phyloP scores from a whole-genome alignment of 805 yeast species.

The Candida hungchunana region DNA sequence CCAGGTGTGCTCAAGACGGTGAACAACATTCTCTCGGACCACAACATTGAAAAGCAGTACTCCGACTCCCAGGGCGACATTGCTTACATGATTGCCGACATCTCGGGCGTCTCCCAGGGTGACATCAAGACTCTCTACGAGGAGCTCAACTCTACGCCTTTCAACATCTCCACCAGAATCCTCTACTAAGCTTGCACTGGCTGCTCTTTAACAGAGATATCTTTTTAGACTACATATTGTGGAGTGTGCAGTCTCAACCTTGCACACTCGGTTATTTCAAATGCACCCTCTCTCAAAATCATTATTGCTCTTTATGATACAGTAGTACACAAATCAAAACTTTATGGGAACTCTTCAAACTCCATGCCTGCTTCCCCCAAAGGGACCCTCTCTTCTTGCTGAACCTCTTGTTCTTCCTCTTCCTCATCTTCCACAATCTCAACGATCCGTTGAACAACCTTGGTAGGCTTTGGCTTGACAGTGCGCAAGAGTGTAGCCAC shows the following conservation, averaged over 20 bases:
- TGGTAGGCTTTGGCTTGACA: slow-evolving; percentile 27
- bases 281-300: too few species aligned
- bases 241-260: too few species aligned
- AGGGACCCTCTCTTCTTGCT: neutral
- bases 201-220: too few species aligned
- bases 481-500: slow-evolving; percentile 28
- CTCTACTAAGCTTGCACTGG: slow-evolving; percentile 58
- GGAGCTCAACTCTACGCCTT: slow-evolving; percentile 83
- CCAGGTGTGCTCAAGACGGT: slow-evolving; percentile 98
- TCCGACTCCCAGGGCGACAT: slow-evolving; percentile 96
- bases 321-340: too few species aligned
- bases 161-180: slow-evolving; percentile 86
- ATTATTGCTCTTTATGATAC: too few species aligned
- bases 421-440: neutral
- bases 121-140: slow-evolving; percentile 84
- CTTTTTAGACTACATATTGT: too few species aligned
- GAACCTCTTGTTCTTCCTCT: neutral
- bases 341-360: too few species aligned
- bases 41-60: slow-evolving; percentile 96
- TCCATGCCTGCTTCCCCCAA: too few species aligned
- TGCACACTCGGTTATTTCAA: too few species aligned
- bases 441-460: neutral
- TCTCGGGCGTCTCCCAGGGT: slow-evolving; percentile 73
- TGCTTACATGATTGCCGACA: slow-evolving; percentile 98
- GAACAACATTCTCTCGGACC: slow-evolving; percentile 88